These are phyloP conservation scores for Hanseniaspora osmophila DNA, from an alignment of 805 yeast genomes.

Conservation along the genomic window DNA sequence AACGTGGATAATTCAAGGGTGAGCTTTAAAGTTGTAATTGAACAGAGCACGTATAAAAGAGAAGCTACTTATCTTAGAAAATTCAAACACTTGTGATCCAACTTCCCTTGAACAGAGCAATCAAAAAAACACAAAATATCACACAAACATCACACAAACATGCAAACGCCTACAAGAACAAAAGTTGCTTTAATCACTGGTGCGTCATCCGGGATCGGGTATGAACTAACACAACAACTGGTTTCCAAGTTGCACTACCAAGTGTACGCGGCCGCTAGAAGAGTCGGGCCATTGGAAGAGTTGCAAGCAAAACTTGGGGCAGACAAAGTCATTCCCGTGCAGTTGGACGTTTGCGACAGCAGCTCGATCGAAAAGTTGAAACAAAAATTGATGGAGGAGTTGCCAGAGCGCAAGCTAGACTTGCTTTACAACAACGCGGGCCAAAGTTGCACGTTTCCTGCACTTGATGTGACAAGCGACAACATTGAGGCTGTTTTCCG, in stretches of 20 bases:
- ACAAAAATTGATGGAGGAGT: constrained; percentile 25
- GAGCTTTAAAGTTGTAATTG: too few relatives aligned
- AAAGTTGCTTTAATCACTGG: constrained; percentile 45
- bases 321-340: constrained; percentile 26
- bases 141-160: not conserved
- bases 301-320: constrained; percentile 19
- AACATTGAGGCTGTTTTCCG: constrained; percentile 36
- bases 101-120: not conserved
- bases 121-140: not conserved
- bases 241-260: constrained; percentile 36
- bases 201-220: constrained; percentile 48
- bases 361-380: constrained; percentile 34
- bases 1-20: too few relatives aligned
- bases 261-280: constrained; percentile 65
- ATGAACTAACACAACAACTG: constrained; percentile 31
- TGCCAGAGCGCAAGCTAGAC: constrained; percentile 39
- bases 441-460: constrained; percentile 58
- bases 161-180: not conserved
- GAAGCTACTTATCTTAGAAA: too few relatives aligned
- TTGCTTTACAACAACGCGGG: constrained; percentile 67
- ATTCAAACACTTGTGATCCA: too few relatives aligned
- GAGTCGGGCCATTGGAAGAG: constrained; percentile 39
- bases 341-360: constrained; percentile 43
- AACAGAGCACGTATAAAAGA: too few relatives aligned
- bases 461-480: constrained; percentile 48